Evolutionary conservation across 164 flowering plant species (phyloP), one percentile per base, ranked within the genome.

Genomic region (Dillenia turbinata): DNA sequence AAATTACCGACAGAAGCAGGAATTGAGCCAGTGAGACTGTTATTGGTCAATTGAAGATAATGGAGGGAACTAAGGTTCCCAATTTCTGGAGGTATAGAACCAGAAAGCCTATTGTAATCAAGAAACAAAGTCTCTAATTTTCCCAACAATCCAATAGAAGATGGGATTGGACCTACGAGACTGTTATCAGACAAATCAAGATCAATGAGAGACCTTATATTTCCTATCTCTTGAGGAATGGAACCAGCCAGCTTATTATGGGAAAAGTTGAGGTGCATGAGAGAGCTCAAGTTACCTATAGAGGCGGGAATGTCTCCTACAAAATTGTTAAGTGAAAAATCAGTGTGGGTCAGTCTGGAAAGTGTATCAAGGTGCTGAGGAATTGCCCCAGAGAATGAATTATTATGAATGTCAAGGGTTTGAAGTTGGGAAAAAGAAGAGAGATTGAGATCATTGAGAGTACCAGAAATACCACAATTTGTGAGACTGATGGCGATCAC

Each of bases 91-190:
- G 63, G 58, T 10, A 66, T 59, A 10, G 57, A 8, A n/a, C 69
- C 63, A 45, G 19, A 12, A 19, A 66, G 11, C 11, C 8, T 9
- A 59, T 58, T 58, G 16, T 13, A 9, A 5, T 9, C 1, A 13
- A 59, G 19, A 0, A 12, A 9, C 0, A 52, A 9, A 24, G 1
- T 19, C 3, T 12, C 10, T 7, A 66, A 3, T 0, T 24, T 49
- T 13, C 10, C n/a, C 50, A 58, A 44, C 11, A 51, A 51, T 3
- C 57, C 55, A 16, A 66, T 2, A 9, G 49, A 8, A 8, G 57
- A 7, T 17, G 69, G 69, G 57, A 66, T 44, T 40, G 69, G 4
- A 45, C 69, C 69, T 9, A 46, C 49, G n/a, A 66, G 43, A 9
- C n/a, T 12, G 47, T 66, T 66, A 0, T 0, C 0, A 0, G 9